phyloP scores from a whole-genome alignment of 1,139 yeast genomes.

The Diutina sp. region DNA sequence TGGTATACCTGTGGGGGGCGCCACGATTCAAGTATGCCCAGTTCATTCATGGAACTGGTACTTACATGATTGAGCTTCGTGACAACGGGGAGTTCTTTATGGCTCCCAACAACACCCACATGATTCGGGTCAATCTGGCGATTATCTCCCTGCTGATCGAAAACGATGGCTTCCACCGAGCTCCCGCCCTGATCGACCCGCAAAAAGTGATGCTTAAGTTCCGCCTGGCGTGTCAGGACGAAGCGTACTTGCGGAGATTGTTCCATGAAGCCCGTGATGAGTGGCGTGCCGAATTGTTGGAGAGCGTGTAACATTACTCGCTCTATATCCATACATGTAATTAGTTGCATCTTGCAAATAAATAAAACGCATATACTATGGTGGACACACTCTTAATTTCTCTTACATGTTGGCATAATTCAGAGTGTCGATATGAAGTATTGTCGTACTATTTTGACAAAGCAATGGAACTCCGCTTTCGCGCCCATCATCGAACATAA shows the following conservation, averaged over 20 bases:
- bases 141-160: constrained; percentile 14
- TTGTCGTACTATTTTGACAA: too few species aligned
- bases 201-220: constrained; percentile 65
- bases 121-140: constrained; percentile 43
- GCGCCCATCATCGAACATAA: too few species aligned
- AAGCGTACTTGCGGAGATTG: constrained; percentile 29
- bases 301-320: background rate
- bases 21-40: constrained; percentile 78
- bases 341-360: background rate
- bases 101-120: constrained; percentile 70
- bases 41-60: constrained; percentile 81
- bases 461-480: too few species aligned
- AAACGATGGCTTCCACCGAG: constrained; percentile 15
- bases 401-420: too few species aligned
- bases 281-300: constrained; percentile 12
- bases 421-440: too few species aligned
- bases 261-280: constrained; percentile 46
- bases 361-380: too few species aligned
- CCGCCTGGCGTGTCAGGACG: constrained; percentile 46
- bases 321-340: background rate
- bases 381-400: too few species aligned
- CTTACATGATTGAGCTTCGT: constrained; percentile 77
- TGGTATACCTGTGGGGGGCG: constrained; percentile 83
- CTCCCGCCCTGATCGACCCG: constrained; percentile 26
- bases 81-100: constrained; percentile 71